phyloP scores from a whole-genome alignment of 208 protist genomes.

The Polymyxa betae region DNA sequence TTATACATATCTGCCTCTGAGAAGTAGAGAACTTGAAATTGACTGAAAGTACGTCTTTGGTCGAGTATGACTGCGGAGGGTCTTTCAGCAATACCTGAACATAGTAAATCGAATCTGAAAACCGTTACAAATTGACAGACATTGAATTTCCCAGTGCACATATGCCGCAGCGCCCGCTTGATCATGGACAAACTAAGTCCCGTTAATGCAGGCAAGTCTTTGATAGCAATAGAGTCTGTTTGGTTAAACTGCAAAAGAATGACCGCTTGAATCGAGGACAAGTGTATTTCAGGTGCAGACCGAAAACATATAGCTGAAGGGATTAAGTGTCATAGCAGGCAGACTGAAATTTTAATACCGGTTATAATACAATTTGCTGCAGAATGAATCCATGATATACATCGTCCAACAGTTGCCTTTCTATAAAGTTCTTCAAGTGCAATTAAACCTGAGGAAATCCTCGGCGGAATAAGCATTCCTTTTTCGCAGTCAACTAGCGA shows the following conservation, averaged over 20 bases:
- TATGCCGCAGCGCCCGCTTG: constrained; percentile 25
- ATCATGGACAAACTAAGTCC: neutral
- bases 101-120: neutral
- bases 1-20: neutral
- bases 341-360: neutral
- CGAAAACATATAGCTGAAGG: neutral
- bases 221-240: neutral
- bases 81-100: neutral
- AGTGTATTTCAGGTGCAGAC: neutral
- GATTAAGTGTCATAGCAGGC: neutral
- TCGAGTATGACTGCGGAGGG: neutral
- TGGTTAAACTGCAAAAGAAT: neutral
- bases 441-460: constrained; percentile 1
- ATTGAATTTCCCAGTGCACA: constrained; percentile 17
- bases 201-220: neutral
- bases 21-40: neutral
- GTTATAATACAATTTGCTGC: neutral
- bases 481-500: neutral
- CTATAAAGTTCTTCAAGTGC: neutral
- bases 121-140: neutral
- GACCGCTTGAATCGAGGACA: neutral
- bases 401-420: neutral
- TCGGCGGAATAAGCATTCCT: neutral
- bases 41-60: neutral
- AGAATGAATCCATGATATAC: neutral